Evolutionary conservation across 257 asterid species (phyloP), one percentile per base, ranked within the genome.

Genomic region (Gynochthodes officinalis): DNA sequence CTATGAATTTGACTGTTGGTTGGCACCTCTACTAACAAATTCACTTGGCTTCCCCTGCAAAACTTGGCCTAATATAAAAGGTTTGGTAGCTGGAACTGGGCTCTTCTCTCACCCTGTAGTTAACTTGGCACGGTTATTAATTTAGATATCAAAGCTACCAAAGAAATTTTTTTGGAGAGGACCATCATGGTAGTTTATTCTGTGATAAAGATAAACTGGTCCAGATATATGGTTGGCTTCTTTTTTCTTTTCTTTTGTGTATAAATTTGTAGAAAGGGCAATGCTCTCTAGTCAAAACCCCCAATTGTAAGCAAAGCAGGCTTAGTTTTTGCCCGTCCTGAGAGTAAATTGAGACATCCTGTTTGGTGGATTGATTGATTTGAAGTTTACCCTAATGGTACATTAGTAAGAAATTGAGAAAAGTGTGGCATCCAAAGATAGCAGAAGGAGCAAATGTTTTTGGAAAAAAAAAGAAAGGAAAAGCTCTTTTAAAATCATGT

Each of bases 131-230:
- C 42, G 10, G 30, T 40, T 46, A 30, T 2, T 48, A 27, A 3
- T 19, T 46, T 14, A 67, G 40, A 67, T 53, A 40, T 67, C 60
- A 50, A 48, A 53, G 19, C 72, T 48, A 3, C 44, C n/a, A 64
- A 64, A 9, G 50, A 10, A 21, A 40, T 7, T 39, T 27, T 0
- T 5, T 30, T 40, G 28, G 8, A 40, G 53, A 10, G 12, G n/a
- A 39, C 23, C 16, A 39, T 4, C 8, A 57, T n/a, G 16, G 33
- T 11, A 57, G 27, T 1, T 2, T 50, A 13, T 16, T 32, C 35
- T 58, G 64, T 2, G 13, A 35, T 33, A 32, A 48, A 61, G 46
- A 32, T 5, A 19, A 61, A 33, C 13, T 18, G 46, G 46, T 12
- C 16, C 15, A 37, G 18, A 58, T 58, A 39, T 7, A 39, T 27